These are phyloP conservation scores for Tritrichomonas musculus DNA, from an alignment of 208 protist species.

Conservation along the genomic window DNA sequence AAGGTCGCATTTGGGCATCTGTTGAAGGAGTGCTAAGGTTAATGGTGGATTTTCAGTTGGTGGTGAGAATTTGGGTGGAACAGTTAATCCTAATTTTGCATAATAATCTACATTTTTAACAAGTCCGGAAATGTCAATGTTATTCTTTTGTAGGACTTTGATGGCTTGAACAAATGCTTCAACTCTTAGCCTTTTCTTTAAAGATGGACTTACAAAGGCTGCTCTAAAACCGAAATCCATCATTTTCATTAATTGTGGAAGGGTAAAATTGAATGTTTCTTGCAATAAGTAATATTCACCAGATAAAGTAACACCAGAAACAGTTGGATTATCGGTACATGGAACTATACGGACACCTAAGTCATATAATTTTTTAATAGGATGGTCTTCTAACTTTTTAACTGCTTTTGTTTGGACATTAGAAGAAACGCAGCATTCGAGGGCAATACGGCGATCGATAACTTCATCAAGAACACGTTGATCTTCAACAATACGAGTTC, in stretches of 20 bases:
- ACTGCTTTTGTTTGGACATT: constrained; percentile 30
- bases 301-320: constrained; percentile 15
- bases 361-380: constrained; percentile 25
- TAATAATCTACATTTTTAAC: not conserved
- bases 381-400: not conserved
- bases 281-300: not conserved
- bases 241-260: not conserved
- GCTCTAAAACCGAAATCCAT: not conserved
- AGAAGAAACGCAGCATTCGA: constrained; percentile 11
- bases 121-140: not conserved
- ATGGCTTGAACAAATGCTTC: not conserved
- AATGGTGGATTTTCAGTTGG: not conserved
- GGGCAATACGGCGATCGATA: not conserved
- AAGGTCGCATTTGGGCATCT: not conserved
- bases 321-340: constrained; percentile 26
- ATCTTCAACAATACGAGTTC: constrained; percentile 1
- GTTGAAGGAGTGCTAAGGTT: not conserved
- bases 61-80: not conserved
- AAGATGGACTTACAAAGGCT: not conserved
- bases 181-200: not conserved
- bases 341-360: not conserved
- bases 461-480: not conserved
- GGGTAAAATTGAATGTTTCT: not conserved
- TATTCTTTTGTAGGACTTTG: not conserved
- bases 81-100: not conserved